Evolutionary conservation across 805 yeast genomes (phyloP), one percentile per base, ranked within the genome.

Genomic region (Wickerhamomyces chaumierensis): DNA sequence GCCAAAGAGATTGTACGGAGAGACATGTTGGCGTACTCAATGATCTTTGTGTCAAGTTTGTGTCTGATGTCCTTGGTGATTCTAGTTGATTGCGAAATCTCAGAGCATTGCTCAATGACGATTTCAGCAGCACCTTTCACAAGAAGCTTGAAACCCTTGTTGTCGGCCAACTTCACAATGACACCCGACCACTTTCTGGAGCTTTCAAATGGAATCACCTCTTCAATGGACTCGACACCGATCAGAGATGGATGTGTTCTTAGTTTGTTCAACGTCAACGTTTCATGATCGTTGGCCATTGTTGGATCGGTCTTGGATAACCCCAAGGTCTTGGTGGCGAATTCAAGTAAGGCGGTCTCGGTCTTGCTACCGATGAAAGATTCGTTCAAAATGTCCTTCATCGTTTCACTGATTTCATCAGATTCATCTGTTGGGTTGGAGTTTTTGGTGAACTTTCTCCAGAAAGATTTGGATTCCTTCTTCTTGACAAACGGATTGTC

Each of bases 51-150:
- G 12, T 61, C 60, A 34, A 73, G 51, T 36, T 47, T 55, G 51
- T 48, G 37, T n/a, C 38, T 37, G 1, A 32, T 4, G 4, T 32
- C 66, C 36, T 51, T 49, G 3, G 61, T 59, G 50, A 57, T 44
- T 48, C 47, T 42, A 39, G 62, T 57, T 3, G 61, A 47, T 18
- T 54, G 46, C 13, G 51, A 47, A 42, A 57, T 58, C 41, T 52
- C 65, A 3, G 72, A 60, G 55, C 94, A 81, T 48, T 71, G 64
- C 18, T 68, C 66, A 45, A 82, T 68, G 13, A 92, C 71, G 43
- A 92, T 73, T 61, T 92, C 99, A 1, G 96, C 88, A 2, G 98
- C 98, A 45, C 99, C 98, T 63, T 92, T 92, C 41, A 84, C 64
- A 45, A 72, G 79, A 39, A 86, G 63, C 40, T 92, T 69, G 56